A percentile compares a stretch with the other conserved stretches of the same genome.
Conservation (phyloP, 2,329 filamentous ascomycete genomes). For the Claviceps lovelessii region DNA sequence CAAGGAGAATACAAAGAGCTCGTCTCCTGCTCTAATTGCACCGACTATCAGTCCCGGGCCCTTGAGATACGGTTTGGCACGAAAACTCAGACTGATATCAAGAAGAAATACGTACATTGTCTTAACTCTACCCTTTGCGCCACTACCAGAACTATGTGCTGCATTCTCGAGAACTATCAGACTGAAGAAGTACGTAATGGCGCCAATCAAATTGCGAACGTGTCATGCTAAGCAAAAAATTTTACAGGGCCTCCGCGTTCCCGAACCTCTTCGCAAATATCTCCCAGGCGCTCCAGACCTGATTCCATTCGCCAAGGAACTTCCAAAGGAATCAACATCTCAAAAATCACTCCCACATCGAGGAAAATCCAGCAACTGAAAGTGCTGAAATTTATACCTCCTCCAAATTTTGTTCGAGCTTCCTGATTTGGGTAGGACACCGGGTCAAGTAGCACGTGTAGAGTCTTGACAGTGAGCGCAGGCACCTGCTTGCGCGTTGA, state of each 20-base stretch:
- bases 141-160: conserved; percentile 85
- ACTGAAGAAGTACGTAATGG: conserved; percentile 51
- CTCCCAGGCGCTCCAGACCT: conserved; percentile 82
- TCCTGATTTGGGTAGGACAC: not conserved
- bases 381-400: not conserved
- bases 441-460: not conserved
- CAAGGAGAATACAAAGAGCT: conserved; percentile 98
- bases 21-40: conserved; percentile 95
- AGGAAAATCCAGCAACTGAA: conserved; percentile 18
- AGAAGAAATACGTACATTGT: conserved; percentile 87
- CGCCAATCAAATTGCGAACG: not conserved
- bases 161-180: conserved; percentile 93
- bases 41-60: conserved; percentile 88
- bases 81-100: conserved; percentile 70
- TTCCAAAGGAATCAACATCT: conserved; percentile 50
- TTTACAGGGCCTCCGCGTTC: conserved; percentile 57
- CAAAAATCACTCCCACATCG: conserved; percentile 17
- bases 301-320: conserved; percentile 73
- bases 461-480: not conserved
- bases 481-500: not conserved
- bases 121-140: conserved; percentile 83
- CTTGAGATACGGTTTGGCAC: conserved; percentile 83
- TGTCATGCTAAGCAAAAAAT: not conserved
- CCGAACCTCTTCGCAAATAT: conserved; percentile 74
- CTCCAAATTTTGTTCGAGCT: not conserved